Base-by-base conservation (phyloP, 768 basidiomycete genomes). In the Pisolithus orientalis region DNA sequence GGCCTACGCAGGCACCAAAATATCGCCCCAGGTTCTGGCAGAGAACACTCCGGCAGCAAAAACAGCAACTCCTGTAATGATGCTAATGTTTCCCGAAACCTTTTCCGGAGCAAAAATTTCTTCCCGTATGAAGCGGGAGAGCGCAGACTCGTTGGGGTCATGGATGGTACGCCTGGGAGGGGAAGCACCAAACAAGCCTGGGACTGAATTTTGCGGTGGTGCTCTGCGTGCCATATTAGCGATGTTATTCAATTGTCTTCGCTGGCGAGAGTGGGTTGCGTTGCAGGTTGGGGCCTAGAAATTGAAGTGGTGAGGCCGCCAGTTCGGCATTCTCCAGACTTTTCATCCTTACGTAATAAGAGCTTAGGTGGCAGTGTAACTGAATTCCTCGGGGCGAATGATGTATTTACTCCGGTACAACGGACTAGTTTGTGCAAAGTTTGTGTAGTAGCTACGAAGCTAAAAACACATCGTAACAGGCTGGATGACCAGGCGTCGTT, bases 91-190 rank as follows among this genome's bases (percentile, higher is more conserved):
- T 53, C 89, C 89, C 11, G 77, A 72, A 14, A 85, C 60, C 66
- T 90, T 90, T 57, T 90, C 87, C 9, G 84, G 84, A 46, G 86
- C 78, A 52, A 77, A 77, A 24, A 90, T 72, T 70, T 90, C 80
- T 46, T 81, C 80, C 51, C 84, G 76, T 55, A 76, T 43, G 62
- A 74, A 71, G 11, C 65, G 75, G 21, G 79, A 78, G 60, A 88
- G 82, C 28, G 75, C 66, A 52, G 83, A 79, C 62, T 88, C 84
- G 63, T 85, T 75, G 6, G 81, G 76, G 64, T 86, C 83, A 32
- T 67, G 64, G 42, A 79, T 63, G 39, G 69, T 59, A 45, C 71
- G 65, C 13, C 72, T 67, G 48, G 76, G 76, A 3, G 79, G 74
- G 31, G 67, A 57, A 51, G 47, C 59, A 9, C 73, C 72, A 58